phyloP scores from a whole-genome alignment of 352 stramenopile species.

The Globisporangium solare region DNA sequence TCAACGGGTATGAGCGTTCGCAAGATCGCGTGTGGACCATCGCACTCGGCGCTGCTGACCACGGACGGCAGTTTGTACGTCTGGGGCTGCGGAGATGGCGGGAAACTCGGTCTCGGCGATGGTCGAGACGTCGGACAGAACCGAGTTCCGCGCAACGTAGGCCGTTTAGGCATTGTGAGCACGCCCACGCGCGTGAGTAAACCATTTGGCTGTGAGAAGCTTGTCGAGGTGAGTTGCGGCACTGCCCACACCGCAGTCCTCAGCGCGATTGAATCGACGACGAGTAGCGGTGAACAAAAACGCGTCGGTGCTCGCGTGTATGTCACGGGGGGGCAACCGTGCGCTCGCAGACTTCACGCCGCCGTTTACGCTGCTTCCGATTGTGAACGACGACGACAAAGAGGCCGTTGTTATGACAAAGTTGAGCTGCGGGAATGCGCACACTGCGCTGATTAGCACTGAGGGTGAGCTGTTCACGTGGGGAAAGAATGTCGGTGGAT shows the following conservation, averaged over 20 bases:
- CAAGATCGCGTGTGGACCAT: conserved; percentile 72
- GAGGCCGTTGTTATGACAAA: conserved; percentile 24
- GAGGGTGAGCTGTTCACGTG: conserved; percentile 73
- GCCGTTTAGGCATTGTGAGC: conserved; percentile 34
- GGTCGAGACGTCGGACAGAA: conserved; percentile 54
- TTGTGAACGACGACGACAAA: conserved; percentile 13
- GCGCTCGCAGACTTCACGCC: conserved; percentile 59
- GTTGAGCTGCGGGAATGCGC: conserved; percentile 60
- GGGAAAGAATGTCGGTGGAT: conserved; percentile 67
- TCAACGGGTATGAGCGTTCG: conserved; percentile 29
- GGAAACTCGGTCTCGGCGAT: conserved; percentile 67
- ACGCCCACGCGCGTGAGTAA: conserved; percentile 33
- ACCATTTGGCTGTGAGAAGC: conserved; percentile 33
- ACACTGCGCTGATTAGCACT: conserved; percentile 55
- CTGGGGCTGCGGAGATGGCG: conserved; percentile 68
- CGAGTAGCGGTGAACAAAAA: conserved; percentile 7
- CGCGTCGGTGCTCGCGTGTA: conserved; percentile 37
- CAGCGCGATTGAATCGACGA: conserved; percentile 16
- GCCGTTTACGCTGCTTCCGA: conserved; percentile 33
- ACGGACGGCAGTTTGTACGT: conserved; percentile 56
- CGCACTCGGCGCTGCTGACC: conserved; percentile 67
- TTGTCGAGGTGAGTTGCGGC: conserved; percentile 70
- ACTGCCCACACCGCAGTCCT: conserved; percentile 56
- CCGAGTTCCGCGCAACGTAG: conserved; percentile 51
- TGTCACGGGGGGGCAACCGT: conserved; percentile 63